Conservation (phyloP, 1,284 basidiomycete genomes). For the Phenoliferia sp. region DNA sequence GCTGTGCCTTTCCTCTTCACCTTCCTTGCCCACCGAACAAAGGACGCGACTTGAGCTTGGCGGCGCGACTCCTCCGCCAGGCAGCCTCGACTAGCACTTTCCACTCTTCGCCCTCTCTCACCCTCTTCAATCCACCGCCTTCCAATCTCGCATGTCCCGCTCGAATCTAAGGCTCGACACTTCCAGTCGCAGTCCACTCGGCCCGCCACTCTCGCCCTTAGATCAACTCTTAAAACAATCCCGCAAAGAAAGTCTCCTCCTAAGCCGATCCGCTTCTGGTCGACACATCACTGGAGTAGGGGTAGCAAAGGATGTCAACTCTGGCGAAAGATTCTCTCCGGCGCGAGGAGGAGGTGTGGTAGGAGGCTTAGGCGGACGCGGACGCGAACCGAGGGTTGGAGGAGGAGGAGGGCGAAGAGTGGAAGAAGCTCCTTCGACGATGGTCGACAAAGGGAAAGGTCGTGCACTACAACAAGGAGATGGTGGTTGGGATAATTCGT, state of each 20-base stretch:
- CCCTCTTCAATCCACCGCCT: no score
- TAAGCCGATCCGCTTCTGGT: background rate
- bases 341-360: background rate
- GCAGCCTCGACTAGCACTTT: no score
- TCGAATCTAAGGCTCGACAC: no score
- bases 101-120: no score
- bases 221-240: background rate
- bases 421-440: background rate
- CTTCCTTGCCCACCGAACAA: no score
- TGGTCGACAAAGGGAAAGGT: background rate
- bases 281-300: background rate
- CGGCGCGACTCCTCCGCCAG: no score
- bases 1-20: no score
- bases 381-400: background rate
- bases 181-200: no score
- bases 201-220: background rate
- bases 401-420: no score
- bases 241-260: background rate
- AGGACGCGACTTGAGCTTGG: no score
- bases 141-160: no score
- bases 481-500: background rate
- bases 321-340: background rate
- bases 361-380: background rate
- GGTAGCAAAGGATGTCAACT: background rate
- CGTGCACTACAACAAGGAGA: background rate